Evolutionary conservation across 495 filamentous ascomycete genomes (phyloP).

Genomic region (Hypoxylon subgilvum): DNA sequence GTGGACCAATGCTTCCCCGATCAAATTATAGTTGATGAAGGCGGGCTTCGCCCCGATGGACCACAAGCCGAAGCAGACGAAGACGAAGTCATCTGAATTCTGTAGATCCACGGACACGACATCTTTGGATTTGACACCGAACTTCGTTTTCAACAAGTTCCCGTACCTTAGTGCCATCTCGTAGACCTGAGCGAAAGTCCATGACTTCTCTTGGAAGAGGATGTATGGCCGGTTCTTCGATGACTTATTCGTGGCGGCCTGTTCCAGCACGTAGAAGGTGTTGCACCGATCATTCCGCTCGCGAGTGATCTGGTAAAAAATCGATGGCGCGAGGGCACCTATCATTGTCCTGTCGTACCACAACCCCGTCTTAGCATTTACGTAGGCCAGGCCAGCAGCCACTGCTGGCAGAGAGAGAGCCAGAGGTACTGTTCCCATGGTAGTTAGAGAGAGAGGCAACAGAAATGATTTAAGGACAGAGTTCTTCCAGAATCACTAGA

Average conservation of each 20-base stretch:
- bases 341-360: conserved; percentile 70
- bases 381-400: conserved; percentile 74
- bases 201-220: conserved; percentile 74
- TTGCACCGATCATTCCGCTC: conserved; percentile 68
- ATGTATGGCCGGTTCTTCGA: conserved; percentile 67
- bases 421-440: conserved; percentile 45
- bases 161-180: conserved; percentile 77
- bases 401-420: conserved; percentile 68
- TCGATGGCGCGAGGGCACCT: conserved; percentile 51
- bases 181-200: conserved; percentile 85
- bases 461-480: too few relatives aligned
- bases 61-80: conserved; percentile 87
- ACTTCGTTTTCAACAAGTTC: conserved; percentile 76
- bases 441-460: not conserved
- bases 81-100: conserved; percentile 83
- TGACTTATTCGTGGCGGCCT: conserved; percentile 63
- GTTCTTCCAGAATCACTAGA: too few relatives aligned
- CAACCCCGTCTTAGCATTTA: conserved; percentile 75
- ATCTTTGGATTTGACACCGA: conserved; percentile 73
- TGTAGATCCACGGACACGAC: conserved; percentile 89
- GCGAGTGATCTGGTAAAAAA: conserved; percentile 48
- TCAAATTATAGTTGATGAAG: conserved; percentile 92
- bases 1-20: conserved; percentile 76
- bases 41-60: conserved; percentile 87
- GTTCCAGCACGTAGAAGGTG: conserved; percentile 81